Evolutionary conservation across 2,329 filamentous ascomycete species (phyloP).

Genomic region (Cercospora sojina): DNA sequence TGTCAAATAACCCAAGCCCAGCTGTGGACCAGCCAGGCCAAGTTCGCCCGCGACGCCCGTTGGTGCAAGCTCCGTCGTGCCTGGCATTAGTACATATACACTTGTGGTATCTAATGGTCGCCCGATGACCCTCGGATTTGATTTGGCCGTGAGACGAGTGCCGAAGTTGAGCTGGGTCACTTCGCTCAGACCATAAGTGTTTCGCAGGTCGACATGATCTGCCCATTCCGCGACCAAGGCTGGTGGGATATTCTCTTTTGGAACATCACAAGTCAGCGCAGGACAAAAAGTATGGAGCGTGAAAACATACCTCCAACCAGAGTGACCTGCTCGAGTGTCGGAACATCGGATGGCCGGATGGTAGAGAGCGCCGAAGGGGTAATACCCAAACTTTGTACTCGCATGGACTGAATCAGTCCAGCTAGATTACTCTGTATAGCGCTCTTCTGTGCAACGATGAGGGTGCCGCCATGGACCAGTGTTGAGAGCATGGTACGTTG

Average conservation of each 20-base stretch:
- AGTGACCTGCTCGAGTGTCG: conserved; percentile 3
- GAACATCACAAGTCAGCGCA: not conserved
- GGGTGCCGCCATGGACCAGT: not conserved
- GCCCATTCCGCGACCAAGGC: not conserved
- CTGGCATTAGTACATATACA: not conserved
- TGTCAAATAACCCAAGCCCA: conserved; percentile 13
- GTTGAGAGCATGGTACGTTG: conserved; percentile 10
- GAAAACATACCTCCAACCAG: not conserved
- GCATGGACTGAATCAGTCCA: not conserved
- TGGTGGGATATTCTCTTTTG: not conserved
- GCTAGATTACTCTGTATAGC: not conserved
- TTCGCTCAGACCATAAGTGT: not conserved
- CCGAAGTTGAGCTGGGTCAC: not conserved
- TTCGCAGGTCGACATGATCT: not conserved
- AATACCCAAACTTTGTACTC: not conserved
- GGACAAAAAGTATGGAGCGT: not conserved
- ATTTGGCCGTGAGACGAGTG: not conserved
- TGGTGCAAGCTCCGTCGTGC: not conserved
- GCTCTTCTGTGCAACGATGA: not conserved
- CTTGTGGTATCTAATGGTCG: not conserved
- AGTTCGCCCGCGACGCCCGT: conserved; percentile 1
- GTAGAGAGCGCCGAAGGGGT: conserved; percentile 1
- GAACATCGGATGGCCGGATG: not conserved
- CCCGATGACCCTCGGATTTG: not conserved
- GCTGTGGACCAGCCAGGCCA: conserved; percentile 9